Evolutionary conservation across 2,329 filamentous ascomycete genomes (phyloP).

Genomic region (Xylariaceae sp.): DNA sequence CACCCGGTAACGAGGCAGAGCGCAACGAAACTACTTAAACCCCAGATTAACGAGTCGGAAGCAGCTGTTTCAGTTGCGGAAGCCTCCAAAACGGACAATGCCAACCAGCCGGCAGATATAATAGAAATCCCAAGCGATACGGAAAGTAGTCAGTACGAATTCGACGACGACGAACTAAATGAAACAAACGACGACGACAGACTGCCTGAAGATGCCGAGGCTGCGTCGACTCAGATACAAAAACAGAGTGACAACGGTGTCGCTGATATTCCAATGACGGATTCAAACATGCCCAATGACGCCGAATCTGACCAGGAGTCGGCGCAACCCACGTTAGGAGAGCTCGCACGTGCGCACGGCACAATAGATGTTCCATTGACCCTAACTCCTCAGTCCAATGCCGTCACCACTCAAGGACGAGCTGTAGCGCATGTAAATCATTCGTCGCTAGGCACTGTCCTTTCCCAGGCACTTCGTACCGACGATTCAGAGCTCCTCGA

Average conservation of each 20-base stretch:
- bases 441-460: constrained; percentile 83
- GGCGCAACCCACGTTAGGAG: constrained; percentile 71
- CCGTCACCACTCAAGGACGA: constrained; percentile 41
- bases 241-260: constrained; percentile 26
- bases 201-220: constrained; percentile 5
- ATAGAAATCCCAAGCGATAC: constrained; percentile 56
- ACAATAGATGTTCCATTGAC: constrained; percentile 70
- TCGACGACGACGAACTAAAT: constrained; percentile 40
- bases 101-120: constrained; percentile 33
- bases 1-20: constrained; percentile 49
- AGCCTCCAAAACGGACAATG: constrained; percentile 34
- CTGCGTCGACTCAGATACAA: constrained; percentile 2
- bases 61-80: constrained; percentile 46
- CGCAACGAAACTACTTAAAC: constrained; percentile 46
- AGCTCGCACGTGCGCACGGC: constrained; percentile 69
- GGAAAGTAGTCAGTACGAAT: constrained; percentile 42
- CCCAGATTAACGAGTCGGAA: constrained; percentile 53
- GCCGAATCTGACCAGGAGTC: constrained; percentile 44
- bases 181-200: constrained; percentile 14
- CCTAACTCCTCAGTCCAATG: constrained; percentile 39
- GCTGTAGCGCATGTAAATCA: constrained; percentile 59
- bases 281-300: constrained; percentile 27
- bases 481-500: constrained; percentile 88
- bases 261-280: constrained; percentile 29
- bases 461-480: constrained; percentile 86